A percentile compares a stretch with the other conserved stretches of the same genome.
phyloP scores from a whole-genome alignment of 148 eudicot genomes.

The Silene uniflora region DNA sequence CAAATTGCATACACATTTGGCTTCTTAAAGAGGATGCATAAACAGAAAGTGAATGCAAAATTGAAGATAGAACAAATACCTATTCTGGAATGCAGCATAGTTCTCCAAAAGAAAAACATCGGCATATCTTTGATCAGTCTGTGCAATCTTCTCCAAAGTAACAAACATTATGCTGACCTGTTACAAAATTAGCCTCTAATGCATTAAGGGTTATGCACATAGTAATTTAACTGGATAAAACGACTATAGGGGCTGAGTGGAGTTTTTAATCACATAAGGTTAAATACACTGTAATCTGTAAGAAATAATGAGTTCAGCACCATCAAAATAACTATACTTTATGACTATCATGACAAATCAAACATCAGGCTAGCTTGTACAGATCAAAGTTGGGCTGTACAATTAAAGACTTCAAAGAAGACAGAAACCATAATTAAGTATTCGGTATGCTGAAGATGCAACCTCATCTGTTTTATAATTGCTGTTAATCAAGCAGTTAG shows the following conservation, averaged over 20 bases:
- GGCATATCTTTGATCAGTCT: conserved; percentile 70
- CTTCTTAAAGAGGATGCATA: conserved; percentile 2
- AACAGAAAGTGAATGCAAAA: neutral
- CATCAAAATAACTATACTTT: neutral
- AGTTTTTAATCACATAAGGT: neutral
- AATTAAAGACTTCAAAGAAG: neutral
- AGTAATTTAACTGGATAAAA: neutral
- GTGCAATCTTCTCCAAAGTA: conserved; percentile 88
- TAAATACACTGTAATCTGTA: neutral
- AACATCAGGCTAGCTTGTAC: conserved; percentile 2
- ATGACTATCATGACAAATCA: neutral
- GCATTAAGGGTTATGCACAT: neutral
- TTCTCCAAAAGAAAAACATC: conserved; percentile 88
- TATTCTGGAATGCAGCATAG: conserved; percentile 96
- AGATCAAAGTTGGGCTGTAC: neutral
- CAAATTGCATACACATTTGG: conserved; percentile 17
- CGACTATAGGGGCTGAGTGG: neutral
- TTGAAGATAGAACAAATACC: conserved; percentile 37
- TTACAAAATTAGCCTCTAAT: conserved; percentile 18
- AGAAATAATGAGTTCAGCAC: too few relatives aligned
- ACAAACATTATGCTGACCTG: conserved; percentile 91
- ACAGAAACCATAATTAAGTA: neutral
- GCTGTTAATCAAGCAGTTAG: neutral
- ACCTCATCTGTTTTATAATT: neutral
- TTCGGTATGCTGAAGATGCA: neutral